Evolutionary conservation across 352 stramenopile genomes (phyloP).

Genomic region (Globisporangium apiculatum): DNA sequence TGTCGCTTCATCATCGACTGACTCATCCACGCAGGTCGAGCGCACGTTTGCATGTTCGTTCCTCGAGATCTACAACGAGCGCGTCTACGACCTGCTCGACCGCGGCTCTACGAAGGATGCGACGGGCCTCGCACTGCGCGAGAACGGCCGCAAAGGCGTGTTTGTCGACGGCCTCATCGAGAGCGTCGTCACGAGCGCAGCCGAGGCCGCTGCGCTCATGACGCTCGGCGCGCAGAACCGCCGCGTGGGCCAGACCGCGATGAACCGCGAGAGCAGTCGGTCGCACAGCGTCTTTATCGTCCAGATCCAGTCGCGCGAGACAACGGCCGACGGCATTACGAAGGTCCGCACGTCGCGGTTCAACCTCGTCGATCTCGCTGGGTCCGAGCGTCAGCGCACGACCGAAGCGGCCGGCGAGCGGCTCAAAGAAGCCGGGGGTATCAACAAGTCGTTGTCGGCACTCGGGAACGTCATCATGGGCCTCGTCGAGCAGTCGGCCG

Average conservation of each 20-base stretch:
- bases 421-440: conserved; percentile 95
- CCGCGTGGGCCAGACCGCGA: conserved; percentile 71
- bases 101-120: conserved; percentile 43
- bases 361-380: conserved; percentile 97
- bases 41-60: conserved; percentile 84
- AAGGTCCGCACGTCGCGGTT: conserved; percentile 87
- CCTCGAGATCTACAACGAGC: conserved; percentile 95
- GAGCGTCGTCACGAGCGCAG: conserved; percentile 56
- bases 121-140: conserved; percentile 52
- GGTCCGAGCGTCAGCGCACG: conserved; percentile 94
- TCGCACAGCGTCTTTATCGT: conserved; percentile 85
- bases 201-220: conserved; percentile 72
- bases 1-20: conserved; percentile 4
- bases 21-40: conserved; percentile 25
- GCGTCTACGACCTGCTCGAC: conserved; percentile 90
- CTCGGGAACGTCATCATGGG: conserved; percentile 94
- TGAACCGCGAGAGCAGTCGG: conserved; percentile 82
- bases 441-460: conserved; percentile 95
- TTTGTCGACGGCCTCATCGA: conserved; percentile 74
- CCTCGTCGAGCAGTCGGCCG: conserved; percentile 69
- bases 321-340: conserved; percentile 41
- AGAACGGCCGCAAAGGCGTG: conserved; percentile 69
- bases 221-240: conserved; percentile 65
- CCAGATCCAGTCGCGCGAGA: conserved; percentile 67
- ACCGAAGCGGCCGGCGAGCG: conserved; percentile 93